Conservation (phyloP, 352 stramenopile genomes). For the Pythium vanterpoolii region DNA sequence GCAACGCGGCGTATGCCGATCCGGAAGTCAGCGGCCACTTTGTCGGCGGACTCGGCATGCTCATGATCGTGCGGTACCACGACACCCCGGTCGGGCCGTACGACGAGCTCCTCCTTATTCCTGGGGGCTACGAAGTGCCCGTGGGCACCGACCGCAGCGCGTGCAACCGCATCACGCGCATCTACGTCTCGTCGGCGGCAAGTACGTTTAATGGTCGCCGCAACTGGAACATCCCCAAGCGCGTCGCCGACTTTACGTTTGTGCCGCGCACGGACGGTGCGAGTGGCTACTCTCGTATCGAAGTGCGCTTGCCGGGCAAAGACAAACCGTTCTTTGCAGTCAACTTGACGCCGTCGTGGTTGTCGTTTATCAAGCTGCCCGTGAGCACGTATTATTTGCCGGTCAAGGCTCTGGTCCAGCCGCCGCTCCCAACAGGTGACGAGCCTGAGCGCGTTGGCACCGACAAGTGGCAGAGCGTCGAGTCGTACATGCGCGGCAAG, state of each 20-base stretch:
- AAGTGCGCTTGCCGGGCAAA: slow-evolving; percentile 3
- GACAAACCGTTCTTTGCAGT: slow-evolving; percentile 8
- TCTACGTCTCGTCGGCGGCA: slow-evolving; percentile 6
- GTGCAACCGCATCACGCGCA: slow-evolving; percentile 7
- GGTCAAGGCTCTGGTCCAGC: background rate
- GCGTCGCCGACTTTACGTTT: slow-evolving; percentile 4
- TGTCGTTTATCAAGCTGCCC: background rate
- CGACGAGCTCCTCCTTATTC: slow-evolving; percentile 7
- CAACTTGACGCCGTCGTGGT: slow-evolving; percentile 3
- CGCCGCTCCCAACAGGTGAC: slow-evolving; percentile 8
- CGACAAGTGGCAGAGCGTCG: background rate
- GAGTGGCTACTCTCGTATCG: background rate
- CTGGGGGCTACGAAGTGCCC: background rate
- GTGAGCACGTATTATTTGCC: slow-evolving; percentile 1
- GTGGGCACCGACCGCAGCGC: background rate
- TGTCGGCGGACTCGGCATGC: background rate
- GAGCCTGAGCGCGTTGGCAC: slow-evolving; percentile 8
- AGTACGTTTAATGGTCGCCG: slow-evolving; percentile 5
- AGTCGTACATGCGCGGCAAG: slow-evolving; percentile 1
- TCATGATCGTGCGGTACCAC: slow-evolving; percentile 12
- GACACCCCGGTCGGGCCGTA: slow-evolving; percentile 4
- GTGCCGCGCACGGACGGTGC: background rate
- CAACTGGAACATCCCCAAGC: slow-evolving; percentile 15
- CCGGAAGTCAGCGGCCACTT: slow-evolving; percentile 4
- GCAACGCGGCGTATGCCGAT: background rate